Percentiles rank a stretch among this genome's conserved stretches.
phyloP scores from a whole-genome alignment of 2,329 filamentous ascomycete genomes.

The Penicillium hordei region DNA sequence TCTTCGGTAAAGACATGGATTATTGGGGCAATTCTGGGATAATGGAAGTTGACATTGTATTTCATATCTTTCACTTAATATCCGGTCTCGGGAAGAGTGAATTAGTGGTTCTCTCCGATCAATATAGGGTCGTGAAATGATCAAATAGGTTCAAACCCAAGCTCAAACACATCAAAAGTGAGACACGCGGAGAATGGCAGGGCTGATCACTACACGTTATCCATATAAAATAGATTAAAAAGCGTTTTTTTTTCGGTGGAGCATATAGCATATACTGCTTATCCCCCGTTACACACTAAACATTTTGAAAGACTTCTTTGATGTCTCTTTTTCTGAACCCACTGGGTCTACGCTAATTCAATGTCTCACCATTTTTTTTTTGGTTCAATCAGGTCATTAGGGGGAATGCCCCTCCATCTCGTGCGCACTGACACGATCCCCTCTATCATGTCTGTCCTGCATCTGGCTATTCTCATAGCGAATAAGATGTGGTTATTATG shows the following conservation, averaged over 20 bases:
- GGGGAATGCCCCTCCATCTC: constrained; percentile 1
- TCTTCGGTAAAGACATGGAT: background rate
- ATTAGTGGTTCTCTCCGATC: background rate
- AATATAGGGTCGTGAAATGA: background rate
- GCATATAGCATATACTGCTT: background rate
- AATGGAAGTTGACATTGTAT: background rate
- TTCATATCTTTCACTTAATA: background rate
- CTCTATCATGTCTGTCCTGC: constrained; percentile 14
- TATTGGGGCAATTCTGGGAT: no score
- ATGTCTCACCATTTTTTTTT: constrained; percentile 1
- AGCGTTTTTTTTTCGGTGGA: background rate
- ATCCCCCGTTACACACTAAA: background rate
- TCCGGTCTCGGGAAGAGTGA: background rate
- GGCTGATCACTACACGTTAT: background rate
- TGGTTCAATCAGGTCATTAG: background rate
- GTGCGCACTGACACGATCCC: constrained; percentile 7
- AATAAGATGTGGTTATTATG: background rate
- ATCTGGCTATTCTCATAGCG: background rate
- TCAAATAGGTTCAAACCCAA: background rate
- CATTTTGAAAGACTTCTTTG: background rate
- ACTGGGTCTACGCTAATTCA: background rate
- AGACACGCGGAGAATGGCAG: background rate
- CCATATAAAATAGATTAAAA: background rate
- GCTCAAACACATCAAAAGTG: background rate
- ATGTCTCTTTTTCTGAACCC: background rate